Conservation (phyloP, 805 yeast species). For the Metschnikowia noctiluminum region DNA sequence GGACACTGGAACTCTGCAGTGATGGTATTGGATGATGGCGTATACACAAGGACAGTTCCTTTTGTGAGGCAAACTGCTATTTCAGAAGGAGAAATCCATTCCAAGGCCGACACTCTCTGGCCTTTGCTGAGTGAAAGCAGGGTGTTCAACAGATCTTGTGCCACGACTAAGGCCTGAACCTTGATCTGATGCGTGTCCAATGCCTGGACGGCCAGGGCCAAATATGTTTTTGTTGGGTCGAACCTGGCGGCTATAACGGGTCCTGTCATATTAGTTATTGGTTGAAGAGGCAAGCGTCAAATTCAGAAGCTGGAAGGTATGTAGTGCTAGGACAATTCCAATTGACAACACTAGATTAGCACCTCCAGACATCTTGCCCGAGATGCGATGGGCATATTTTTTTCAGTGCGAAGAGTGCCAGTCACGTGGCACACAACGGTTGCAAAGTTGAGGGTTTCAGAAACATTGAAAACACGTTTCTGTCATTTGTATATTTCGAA, state of each 20-base stretch:
- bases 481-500: no score
- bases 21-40: conserved; percentile 62
- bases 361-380: conserved; percentile 5
- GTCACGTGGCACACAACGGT: background rate
- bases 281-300: background rate
- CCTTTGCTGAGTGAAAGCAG: conserved; percentile 54
- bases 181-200: conserved; percentile 69
- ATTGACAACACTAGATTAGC: background rate
- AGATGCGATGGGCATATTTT: conserved; percentile 9
- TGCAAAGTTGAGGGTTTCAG: background rate
- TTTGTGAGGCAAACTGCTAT: conserved; percentile 62
- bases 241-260: conserved; percentile 45
- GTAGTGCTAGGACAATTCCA: background rate
- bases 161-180: conserved; percentile 50
- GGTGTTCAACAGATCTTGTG: conserved; percentile 41
- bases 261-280: conserved; percentile 12
- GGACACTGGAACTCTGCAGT: conserved; percentile 50
- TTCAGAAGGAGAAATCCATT: conserved; percentile 51
- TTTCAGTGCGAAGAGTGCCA: background rate
- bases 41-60: conserved; percentile 63
- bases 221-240: conserved; percentile 59
- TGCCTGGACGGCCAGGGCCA: conserved; percentile 64
- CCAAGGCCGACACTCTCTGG: conserved; percentile 44
- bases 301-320: background rate
- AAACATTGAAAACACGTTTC: no score